Base-by-base conservation (phyloP, 1,139 yeast species). In the Sugiyamaella paludigena region DNA sequence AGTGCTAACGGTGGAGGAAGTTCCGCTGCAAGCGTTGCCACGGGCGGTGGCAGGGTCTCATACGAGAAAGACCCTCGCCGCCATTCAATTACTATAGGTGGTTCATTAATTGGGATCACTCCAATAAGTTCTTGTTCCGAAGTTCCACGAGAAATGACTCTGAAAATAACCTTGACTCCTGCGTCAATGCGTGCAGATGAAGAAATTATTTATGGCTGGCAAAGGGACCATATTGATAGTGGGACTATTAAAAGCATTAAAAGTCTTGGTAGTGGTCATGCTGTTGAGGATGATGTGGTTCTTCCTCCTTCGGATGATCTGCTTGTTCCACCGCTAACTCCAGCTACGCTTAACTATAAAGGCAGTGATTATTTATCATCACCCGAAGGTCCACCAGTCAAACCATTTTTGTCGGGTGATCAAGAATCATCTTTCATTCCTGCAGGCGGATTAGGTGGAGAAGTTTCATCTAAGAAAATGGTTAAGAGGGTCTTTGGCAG, bases 171-270 rank as follows among this genome's bases (percentile, higher is more conserved):
- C 13, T 54, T 64, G 15, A 60, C 66, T 16, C 68, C 68, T 4
- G 56, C 64, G 2, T 51, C 61, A 0, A 64, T 64, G 67, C 57
- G 67, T 10, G 66, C 63, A 2, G 63, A 60, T 37, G 67, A 64
- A 43, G 62, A 59, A 33, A 49, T 57, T 16, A 51, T 64, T 15
- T 64, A 64, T 39, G 67, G 67, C 38, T 64, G 67, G 67, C 65
- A 62, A 43, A 48, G 54, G 24, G 62, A 57, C 31, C 62, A 57
- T 32, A 52, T 52, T 35, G 59, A 57, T 45, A 39, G 54, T 8
- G 56, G 54, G 13, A 54, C 58, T 7, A 36, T 51, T 40, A 44
- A 50, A 38, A 37, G 48, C 15, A 36, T 50, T 35, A 52, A 40
- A 47, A 41, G 50, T 16, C 34, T 43, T 15, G 34, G 46, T 6